phyloP scores from a whole-genome alignment of 768 basidiomycete genomes.

The Suillus fuscotomentosus region DNA sequence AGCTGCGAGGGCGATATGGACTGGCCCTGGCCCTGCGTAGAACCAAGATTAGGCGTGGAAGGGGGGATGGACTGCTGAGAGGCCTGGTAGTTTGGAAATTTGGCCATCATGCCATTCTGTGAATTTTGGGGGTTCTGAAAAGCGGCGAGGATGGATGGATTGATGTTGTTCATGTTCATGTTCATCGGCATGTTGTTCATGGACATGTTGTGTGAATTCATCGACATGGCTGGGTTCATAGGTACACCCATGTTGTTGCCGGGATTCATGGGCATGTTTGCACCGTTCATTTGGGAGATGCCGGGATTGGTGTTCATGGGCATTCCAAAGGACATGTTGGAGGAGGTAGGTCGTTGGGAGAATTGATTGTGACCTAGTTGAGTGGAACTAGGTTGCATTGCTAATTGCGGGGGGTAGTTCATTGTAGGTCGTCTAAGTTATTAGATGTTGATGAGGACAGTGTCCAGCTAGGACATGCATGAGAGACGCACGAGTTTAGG shows the following conservation, averaged over 20 bases:
- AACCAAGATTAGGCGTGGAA: conserved; percentile 9
- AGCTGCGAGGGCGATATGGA: conserved; percentile 24
- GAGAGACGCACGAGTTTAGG: conserved; percentile 5
- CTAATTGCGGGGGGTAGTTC: conserved; percentile 7
- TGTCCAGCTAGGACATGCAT: neutral
- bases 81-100: conserved; percentile 15
- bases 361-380: conserved; percentile 24
- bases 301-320: conserved; percentile 6
- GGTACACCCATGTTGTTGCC: conserved; percentile 1
- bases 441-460: neutral
- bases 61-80: conserved; percentile 14
- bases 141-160: conserved; percentile 33
- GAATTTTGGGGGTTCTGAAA: conserved; percentile 22
- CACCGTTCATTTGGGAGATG: conserved; percentile 8
- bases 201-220: conserved; percentile 3
- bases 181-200: conserved; percentile 8
- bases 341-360: conserved; percentile 13
- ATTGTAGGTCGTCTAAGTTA: neutral
- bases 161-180: conserved; percentile 20
- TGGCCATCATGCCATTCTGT: conserved; percentile 13
- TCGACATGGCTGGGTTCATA: conserved; percentile 4
- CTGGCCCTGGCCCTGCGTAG: conserved; percentile 13
- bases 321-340: conserved; percentile 18
- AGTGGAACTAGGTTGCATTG: conserved; percentile 11
- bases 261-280: conserved; percentile 13